Conservation (phyloP, 2,329 filamentous ascomycete species). For the Trichoderma sp. region DNA sequence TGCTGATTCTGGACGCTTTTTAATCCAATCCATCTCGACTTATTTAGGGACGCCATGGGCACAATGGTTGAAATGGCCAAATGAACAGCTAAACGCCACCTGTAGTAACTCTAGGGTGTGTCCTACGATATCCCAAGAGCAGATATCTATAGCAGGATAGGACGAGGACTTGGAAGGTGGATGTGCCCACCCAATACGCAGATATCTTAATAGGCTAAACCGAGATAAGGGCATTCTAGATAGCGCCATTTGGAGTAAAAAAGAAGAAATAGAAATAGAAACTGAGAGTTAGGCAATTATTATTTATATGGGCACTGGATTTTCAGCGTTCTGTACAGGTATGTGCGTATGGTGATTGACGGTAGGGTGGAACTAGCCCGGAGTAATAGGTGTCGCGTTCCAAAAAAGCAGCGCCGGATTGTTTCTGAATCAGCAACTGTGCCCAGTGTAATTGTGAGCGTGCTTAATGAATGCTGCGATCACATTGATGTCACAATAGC, state of each 20-base stretch:
- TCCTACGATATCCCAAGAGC: not conserved
- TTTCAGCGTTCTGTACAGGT: too few relatives aligned
- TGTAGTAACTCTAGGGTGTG: not conserved
- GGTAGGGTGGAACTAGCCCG: too few relatives aligned
- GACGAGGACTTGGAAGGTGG: not conserved
- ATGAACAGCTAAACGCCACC: not conserved
- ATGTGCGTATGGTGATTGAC: too few relatives aligned
- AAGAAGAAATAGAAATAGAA: too few relatives aligned
- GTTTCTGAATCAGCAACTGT: too few relatives aligned
- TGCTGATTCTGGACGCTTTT: conserved; percentile 19
- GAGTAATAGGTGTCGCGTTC: too few relatives aligned
- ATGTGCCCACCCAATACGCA: not conserved
- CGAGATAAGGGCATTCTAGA: not conserved
- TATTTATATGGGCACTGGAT: too few relatives aligned
- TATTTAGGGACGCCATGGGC: conserved; percentile 4
- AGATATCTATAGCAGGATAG: not conserved
- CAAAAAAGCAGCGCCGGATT: too few relatives aligned
- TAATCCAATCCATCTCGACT: conserved; percentile 3
- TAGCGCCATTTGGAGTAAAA: not conserved
- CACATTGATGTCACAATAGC: not conserved
- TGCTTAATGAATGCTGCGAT: too few relatives aligned
- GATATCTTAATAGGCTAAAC: not conserved
- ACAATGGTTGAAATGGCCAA: conserved; percentile 4
- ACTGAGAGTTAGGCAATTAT: too few relatives aligned
- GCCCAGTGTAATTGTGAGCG: too few relatives aligned